phyloP scores from a whole-genome alignment of 306 rosid genomes.

The Cucurbita argyrosperma region DNA sequence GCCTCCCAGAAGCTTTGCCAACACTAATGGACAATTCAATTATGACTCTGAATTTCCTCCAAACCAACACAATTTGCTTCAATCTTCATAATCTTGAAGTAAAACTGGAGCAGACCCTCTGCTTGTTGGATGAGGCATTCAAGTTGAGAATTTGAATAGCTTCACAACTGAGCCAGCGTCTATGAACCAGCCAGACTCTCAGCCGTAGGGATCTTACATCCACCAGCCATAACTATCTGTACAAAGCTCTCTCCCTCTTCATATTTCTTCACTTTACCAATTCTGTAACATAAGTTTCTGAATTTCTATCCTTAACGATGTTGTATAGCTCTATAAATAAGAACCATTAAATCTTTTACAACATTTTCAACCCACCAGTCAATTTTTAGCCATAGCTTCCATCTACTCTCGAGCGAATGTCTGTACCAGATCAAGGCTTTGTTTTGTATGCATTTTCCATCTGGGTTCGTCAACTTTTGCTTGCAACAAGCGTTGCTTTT shows the following conservation, averaged over 20 bases:
- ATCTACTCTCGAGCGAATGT: background rate
- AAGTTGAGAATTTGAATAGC: background rate
- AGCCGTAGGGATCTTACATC: background rate
- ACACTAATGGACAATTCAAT: too few relatives aligned
- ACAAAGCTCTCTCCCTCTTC: constrained; percentile 1
- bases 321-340: background rate
- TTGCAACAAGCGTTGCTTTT: background rate
- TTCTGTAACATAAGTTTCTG: background rate
- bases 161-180: background rate
- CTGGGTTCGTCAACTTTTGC: background rate
- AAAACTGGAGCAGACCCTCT: background rate
- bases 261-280: background rate
- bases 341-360: background rate
- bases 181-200: background rate
- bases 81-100: background rate
- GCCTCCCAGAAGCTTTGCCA: background rate
- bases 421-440: background rate
- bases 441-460: background rate
- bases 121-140: background rate
- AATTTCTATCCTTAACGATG: background rate
- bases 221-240: background rate
- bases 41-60: too few relatives aligned
- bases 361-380: too few relatives aligned
- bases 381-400: too few relatives aligned
- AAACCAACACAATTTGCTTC: too few relatives aligned